Percentiles rank a stretch among this genome's conserved stretches.
Evolutionary conservation across 495 filamentous ascomycete species (phyloP).

Genomic region (Penicillium cinerascens): DNA sequence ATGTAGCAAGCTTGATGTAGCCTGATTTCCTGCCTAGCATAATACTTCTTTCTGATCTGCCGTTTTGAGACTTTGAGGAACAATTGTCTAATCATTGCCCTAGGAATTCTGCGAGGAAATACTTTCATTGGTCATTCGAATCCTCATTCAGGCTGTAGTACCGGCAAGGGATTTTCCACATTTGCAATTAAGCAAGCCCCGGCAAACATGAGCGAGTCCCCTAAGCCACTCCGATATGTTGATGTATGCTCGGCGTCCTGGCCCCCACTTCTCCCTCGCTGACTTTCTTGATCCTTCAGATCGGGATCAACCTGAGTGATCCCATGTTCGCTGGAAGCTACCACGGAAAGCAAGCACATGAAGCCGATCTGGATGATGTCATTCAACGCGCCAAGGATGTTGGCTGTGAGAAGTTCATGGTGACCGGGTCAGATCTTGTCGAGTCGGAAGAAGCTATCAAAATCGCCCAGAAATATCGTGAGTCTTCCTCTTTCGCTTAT

Average conservation of each 20-base stretch:
- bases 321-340: constrained; percentile 80
- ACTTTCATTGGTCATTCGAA: not conserved
- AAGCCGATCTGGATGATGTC: constrained; percentile 72
- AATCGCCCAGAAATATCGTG: constrained; percentile 70
- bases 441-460: constrained; percentile 72
- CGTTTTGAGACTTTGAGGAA: not conserved
- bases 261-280: not conserved
- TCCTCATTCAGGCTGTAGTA: not conserved
- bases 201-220: constrained; percentile 33
- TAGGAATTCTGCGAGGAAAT: not conserved
- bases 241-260: constrained; percentile 33
- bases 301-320: constrained; percentile 94
- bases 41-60: not conserved
- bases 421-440: constrained; percentile 85
- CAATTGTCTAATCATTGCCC: not conserved
- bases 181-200: not conserved
- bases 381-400: constrained; percentile 68
- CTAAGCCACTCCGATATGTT: constrained; percentile 39
- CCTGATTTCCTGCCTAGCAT: not conserved
- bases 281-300: constrained; percentile 32
- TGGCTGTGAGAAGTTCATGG: constrained; percentile 84
- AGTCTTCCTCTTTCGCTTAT: constrained; percentile 16
- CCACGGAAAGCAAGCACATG: constrained; percentile 76
- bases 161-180: constrained; percentile 4
- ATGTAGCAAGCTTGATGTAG: not conserved